phyloP scores from a whole-genome alignment of 2,329 filamentous ascomycete genomes.

The Trichoderma breve region DNA sequence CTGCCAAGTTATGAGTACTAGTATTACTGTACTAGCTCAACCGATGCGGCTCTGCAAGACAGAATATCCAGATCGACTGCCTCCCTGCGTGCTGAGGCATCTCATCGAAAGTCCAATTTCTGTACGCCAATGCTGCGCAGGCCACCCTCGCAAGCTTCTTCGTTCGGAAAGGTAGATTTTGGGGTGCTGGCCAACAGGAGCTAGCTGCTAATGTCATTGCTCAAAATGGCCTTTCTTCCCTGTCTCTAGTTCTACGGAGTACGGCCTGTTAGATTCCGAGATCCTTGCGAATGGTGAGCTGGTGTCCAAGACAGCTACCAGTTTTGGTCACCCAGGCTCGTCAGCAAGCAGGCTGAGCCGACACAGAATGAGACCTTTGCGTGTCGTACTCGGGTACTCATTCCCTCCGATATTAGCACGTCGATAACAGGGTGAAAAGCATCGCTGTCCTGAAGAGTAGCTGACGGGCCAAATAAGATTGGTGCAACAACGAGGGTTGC shows the following conservation, averaged over 20 bases:
- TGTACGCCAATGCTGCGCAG: not conserved
- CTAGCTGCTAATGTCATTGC: not conserved
- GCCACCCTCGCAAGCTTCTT: not conserved
- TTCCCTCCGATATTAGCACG: not conserved
- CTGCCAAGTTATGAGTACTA: not conserved
- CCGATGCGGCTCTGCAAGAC: conserved; percentile 11
- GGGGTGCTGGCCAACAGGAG: not conserved
- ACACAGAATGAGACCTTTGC: not conserved
- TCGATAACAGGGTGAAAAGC: not conserved
- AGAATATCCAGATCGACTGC: not conserved
- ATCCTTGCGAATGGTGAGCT: not conserved
- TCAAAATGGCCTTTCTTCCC: not conserved
- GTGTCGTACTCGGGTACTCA: conserved; percentile 1
- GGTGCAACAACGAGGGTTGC: not conserved
- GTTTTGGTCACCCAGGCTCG: not conserved
- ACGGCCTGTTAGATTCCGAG: not conserved
- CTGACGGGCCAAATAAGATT: not conserved
- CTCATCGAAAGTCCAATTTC: not conserved
- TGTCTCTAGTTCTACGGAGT: not conserved
- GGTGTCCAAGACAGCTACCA: not conserved
- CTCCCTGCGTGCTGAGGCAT: not conserved
- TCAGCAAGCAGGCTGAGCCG: conserved; percentile 6
- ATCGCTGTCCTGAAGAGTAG: not conserved
- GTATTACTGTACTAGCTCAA: not conserved
- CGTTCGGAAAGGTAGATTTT: not conserved